Conservation (phyloP, 1,139 yeast genomes). For the Spathaspora jeffriesii region DNA sequence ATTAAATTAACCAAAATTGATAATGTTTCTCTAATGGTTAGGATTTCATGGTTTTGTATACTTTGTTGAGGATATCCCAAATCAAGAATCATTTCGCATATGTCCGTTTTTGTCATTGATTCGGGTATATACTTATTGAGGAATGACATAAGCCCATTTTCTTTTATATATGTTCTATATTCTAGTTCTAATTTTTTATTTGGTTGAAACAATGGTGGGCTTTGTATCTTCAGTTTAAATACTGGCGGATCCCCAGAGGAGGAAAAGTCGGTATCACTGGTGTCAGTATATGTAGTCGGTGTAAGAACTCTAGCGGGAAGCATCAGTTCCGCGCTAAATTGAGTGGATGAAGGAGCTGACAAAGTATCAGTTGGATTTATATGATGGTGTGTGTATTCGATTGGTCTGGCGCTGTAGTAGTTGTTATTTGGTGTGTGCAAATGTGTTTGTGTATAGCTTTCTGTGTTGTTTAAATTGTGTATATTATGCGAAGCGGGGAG, state of each 20-base stretch:
- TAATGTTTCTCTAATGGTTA: slow-evolving; percentile 15
- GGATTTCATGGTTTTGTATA: slow-evolving; percentile 10
- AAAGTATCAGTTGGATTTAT: not conserved
- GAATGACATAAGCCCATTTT: slow-evolving; percentile 56
- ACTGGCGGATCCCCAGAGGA: not conserved
- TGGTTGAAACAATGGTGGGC: slow-evolving; percentile 4
- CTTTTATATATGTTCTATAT: slow-evolving; percentile 49
- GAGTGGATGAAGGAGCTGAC: not conserved
- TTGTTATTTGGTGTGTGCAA: not conserved
- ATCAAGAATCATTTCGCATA: slow-evolving; percentile 41
- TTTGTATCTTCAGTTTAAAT: not conserved
- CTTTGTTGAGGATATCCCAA: slow-evolving; percentile 35
- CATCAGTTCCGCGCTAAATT: not conserved
- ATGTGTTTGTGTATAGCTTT: not conserved
- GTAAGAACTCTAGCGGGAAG: not conserved
- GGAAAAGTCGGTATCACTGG: not conserved
- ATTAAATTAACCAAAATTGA: slow-evolving; percentile 17
- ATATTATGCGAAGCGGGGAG: not conserved
- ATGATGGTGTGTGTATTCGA: not conserved
- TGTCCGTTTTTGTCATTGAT: slow-evolving; percentile 49
- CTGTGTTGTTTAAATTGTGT: not conserved
- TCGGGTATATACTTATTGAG: slow-evolving; percentile 55
- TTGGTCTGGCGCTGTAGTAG: not conserved
- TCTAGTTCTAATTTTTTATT: slow-evolving; percentile 8
- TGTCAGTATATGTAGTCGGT: not conserved